Conservation (phyloP, 495 filamentous ascomycete genomes). For the Rusavskia elegans region DNA sequence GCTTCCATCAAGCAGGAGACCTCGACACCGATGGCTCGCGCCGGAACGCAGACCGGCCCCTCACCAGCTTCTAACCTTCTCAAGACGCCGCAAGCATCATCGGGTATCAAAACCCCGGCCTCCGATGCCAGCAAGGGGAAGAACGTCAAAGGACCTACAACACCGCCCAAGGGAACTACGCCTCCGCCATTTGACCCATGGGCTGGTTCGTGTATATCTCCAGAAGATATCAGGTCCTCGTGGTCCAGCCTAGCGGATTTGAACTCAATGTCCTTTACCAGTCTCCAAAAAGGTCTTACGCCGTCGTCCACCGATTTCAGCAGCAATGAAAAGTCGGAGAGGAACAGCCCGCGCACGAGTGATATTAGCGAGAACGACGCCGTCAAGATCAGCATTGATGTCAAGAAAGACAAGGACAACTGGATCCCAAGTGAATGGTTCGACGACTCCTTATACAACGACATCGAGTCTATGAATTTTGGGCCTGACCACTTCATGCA, state of each 20-base stretch:
- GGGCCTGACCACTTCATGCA: background rate
- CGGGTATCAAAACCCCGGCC: slow-evolving; percentile 16
- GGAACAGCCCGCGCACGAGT: slow-evolving; percentile 12
- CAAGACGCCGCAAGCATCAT: slow-evolving; percentile 23
- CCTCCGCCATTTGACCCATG: background rate
- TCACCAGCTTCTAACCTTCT: slow-evolving; percentile 29
- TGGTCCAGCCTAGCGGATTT: slow-evolving; percentile 25
- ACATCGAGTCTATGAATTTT: background rate
- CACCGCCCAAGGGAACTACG: background rate
- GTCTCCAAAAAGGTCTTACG: slow-evolving; percentile 14
- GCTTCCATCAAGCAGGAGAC: slow-evolving; percentile 21
- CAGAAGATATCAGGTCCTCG: slow-evolving; percentile 12
- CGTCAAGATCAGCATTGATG: slow-evolving; percentile 12
- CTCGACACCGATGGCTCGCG: slow-evolving; percentile 20
- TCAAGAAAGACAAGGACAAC: slow-evolving; percentile 11
- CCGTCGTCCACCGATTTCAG: slow-evolving; percentile 4
- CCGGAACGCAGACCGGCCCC: slow-evolving; percentile 26
- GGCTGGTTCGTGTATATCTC: background rate
- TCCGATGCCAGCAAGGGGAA: slow-evolving; percentile 14
- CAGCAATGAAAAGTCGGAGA: slow-evolving; percentile 2
- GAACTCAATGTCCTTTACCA: slow-evolving; percentile 27
- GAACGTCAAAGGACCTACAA: slow-evolving; percentile 12
- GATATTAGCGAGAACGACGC: slow-evolving; percentile 12
- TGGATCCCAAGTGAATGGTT: background rate
- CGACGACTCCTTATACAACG: background rate